Conservation (phyloP, 768 basidiomycete genomes). For the Coprinopsis cinerea region DNA sequence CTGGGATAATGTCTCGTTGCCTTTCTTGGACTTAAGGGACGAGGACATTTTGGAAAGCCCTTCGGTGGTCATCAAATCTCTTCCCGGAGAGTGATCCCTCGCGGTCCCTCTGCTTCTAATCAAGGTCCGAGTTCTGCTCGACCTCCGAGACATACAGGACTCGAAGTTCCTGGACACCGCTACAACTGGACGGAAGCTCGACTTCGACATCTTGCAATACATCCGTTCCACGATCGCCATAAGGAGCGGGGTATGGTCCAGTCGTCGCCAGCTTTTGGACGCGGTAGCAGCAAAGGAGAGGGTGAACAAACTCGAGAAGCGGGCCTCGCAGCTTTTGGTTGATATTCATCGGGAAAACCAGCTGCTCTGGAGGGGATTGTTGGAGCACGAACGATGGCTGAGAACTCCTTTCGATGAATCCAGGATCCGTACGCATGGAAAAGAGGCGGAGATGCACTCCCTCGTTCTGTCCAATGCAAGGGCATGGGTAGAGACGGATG, state of each 20-base stretch:
- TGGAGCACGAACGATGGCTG: neutral
- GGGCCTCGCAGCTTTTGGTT: neutral
- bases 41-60: neutral
- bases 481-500: slow-evolving; percentile 8
- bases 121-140: neutral
- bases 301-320: neutral
- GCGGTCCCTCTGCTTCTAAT: neutral
- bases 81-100: neutral
- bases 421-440: neutral
- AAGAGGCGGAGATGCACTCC: neutral
- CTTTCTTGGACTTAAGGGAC: neutral
- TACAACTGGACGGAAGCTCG: neutral
- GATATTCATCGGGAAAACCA: neutral
- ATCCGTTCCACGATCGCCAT: neutral
- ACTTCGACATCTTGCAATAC: neutral
- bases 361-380: neutral
- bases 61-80: neutral
- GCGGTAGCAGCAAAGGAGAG: neutral
- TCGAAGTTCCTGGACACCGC: neutral
- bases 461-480: neutral
- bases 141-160: neutral
- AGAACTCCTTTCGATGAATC: neutral
- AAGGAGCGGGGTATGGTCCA: no score
- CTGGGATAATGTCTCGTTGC: neutral
- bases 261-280: neutral